Conservation (phyloP, 306 rosid genomes). For the Lablab purpureus region DNA sequence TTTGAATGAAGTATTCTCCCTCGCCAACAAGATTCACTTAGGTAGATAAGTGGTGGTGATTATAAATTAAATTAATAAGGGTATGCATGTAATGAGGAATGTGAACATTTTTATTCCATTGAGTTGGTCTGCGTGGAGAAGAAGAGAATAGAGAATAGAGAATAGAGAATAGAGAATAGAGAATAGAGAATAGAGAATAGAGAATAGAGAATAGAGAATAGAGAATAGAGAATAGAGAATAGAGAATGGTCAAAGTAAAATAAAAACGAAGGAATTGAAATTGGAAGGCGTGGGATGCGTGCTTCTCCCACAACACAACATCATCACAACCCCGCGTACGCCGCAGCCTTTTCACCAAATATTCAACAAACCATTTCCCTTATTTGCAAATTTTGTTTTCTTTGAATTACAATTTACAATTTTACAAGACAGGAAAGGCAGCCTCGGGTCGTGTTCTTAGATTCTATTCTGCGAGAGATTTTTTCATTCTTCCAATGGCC, state of each 20-base stretch:
- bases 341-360: slow-evolving; percentile 42
- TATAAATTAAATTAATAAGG: too few species aligned
- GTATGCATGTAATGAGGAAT: too few species aligned
- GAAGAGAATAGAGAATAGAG: not conserved
- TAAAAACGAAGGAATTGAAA: not conserved
- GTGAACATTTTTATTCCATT: not conserved
- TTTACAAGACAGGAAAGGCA: not conserved
- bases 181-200: not conserved
- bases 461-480: not conserved
- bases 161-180: not conserved
- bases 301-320: not conserved
- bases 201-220: not conserved
- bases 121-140: not conserved
- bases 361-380: not conserved
- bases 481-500: slow-evolving; percentile 53
- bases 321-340: slow-evolving; percentile 25
- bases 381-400: not conserved
- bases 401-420: not conserved
- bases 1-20: too few species aligned
- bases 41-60: too few species aligned
- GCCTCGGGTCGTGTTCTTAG: slow-evolving; percentile 43
- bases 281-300: not conserved
- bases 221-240: not conserved
- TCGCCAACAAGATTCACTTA: too few species aligned
- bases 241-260: slow-evolving; percentile 2